phyloP scores from a whole-genome alignment of 768 basidiomycete species.

The Leccinum subgranulosum region DNA sequence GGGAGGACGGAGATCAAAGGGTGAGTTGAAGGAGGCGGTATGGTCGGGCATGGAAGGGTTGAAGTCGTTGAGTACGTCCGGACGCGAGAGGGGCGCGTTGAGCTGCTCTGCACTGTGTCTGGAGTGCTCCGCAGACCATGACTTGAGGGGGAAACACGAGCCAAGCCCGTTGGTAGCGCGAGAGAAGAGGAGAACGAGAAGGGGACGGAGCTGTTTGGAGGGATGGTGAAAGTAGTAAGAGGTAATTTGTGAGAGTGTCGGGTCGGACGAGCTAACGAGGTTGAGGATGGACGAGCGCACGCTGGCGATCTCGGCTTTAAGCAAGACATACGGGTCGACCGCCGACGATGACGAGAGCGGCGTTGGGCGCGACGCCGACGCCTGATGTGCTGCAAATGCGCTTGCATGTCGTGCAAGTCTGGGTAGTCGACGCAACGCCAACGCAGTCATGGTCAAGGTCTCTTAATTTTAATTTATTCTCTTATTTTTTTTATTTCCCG shows the following conservation, averaged over 20 bases:
- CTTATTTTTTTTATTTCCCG: slow-evolving; percentile 22
- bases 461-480: slow-evolving; percentile 19
- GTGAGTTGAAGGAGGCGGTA: slow-evolving; percentile 61
- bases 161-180: slow-evolving; percentile 93
- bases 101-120: slow-evolving; percentile 57
- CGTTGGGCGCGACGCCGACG: slow-evolving; percentile 8
- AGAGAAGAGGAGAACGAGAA: slow-evolving; percentile 85
- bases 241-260: slow-evolving; percentile 82
- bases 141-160: slow-evolving; percentile 54
- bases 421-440: slow-evolving; percentile 10
- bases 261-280: slow-evolving; percentile 86
- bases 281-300: slow-evolving; percentile 70
- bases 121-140: slow-evolving; percentile 59
- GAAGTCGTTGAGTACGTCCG: slow-evolving; percentile 87
- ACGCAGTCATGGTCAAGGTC: slow-evolving; percentile 16
- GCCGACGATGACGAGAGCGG: slow-evolving; percentile 18
- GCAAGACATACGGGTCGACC: slow-evolving; percentile 64
- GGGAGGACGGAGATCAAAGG: slow-evolving; percentile 48
- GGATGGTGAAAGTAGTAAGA: slow-evolving; percentile 89
- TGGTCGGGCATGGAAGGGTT: slow-evolving; percentile 85
- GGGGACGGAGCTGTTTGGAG: slow-evolving; percentile 87
- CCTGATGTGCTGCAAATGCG: slow-evolving; percentile 35
- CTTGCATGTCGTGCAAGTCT: slow-evolving; percentile 24
- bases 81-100: slow-evolving; percentile 73
- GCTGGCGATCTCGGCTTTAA: slow-evolving; percentile 68